A percentile compares a stretch with the other conserved stretches of the same genome.
These are phyloP conservation scores for Albophoma yamanashiensis DNA, from an alignment of 2,329 filamentous ascomycete genomes.

Conservation along the genomic window DNA sequence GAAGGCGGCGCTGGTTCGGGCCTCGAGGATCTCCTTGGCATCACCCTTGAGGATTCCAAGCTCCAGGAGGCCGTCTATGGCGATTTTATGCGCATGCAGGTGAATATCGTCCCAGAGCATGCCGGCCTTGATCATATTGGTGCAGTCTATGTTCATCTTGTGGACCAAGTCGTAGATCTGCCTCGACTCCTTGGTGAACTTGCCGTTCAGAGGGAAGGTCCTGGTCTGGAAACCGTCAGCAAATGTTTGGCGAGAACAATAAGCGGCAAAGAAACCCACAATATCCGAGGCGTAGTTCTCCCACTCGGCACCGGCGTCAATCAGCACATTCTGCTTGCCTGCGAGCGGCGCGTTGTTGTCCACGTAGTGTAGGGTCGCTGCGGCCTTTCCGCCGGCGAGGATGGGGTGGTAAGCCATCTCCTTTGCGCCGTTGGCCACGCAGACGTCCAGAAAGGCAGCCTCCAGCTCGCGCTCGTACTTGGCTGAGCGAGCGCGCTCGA, in stretches of 20 bases:
- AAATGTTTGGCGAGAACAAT: not conserved
- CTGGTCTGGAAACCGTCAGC: constrained; percentile 47
- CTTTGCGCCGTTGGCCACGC: constrained; percentile 63
- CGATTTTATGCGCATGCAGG: constrained; percentile 66
- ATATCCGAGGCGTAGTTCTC: constrained; percentile 61
- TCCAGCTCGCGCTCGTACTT: constrained; percentile 76
- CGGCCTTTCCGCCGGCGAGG: constrained; percentile 68
- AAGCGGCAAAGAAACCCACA: constrained; percentile 16
- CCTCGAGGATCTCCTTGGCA: constrained; percentile 62
- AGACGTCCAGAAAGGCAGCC: constrained; percentile 66
- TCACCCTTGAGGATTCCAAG: constrained; percentile 64
- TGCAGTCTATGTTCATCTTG: constrained; percentile 76
- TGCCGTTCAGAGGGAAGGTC: constrained; percentile 71
- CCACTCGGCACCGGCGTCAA: constrained; percentile 78
- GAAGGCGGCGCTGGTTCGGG: constrained; percentile 77
- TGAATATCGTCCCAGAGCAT: constrained; percentile 77
- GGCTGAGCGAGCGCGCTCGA: constrained; percentile 50
- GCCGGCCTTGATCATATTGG: constrained; percentile 60
- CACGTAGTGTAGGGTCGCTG: constrained; percentile 80
- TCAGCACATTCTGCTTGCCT: constrained; percentile 66
- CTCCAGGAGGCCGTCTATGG: constrained; percentile 65
- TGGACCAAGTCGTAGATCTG: constrained; percentile 76
- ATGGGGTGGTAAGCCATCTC: constrained; percentile 86
- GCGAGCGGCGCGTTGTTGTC: constrained; percentile 61
- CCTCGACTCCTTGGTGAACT: constrained; percentile 58